Evolutionary conservation across 345 rosid species (phyloP), one percentile per base, ranked within the genome.

Genomic region (Populus euphratica): DNA sequence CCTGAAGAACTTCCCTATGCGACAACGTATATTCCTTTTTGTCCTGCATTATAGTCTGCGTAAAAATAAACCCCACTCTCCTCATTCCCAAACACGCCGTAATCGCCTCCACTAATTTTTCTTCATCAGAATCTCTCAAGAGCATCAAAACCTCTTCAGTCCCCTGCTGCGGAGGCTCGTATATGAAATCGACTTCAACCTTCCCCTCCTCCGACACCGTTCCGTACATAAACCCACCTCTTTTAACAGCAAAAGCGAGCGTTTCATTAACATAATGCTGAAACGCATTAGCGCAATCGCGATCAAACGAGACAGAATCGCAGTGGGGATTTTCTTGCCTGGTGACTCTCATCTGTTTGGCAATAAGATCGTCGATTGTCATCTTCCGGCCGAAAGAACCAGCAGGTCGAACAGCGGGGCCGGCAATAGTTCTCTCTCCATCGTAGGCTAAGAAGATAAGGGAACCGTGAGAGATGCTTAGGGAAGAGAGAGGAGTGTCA

Each of bases 341-440:
- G 39, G 86, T 49, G 49, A 96, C 89, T 23, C 97, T 87, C 89
- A 92, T 93, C 89, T 96, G 99, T 31, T 84, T 88, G 20, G 99
- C 97, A 76, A 96, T 93, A 3, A 96, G 86, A 73, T 96, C 98
- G 44, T 92, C 98, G 77, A 96, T 91, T 6, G 99, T 96, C 99
- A 96, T 96, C 91, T 96, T 96, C 65, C 93, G 89, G 16, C 99
- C 98, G 66, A 96, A 96, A 0, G 99, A 92, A 0, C 98, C 96
- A 1, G 98, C 91, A 0, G 99, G 99, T 23, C 70, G 78, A 41
- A 93, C 79, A 25, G 85, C 78, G 12, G 96, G 91, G 49, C 93
- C 96, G 21, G 90, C 88, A 25, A 93, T 85, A 38, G 82, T 84
- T 43, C 98, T 87, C 83, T 93, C 93, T 27, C 94, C 96, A 11